phyloP scores from a whole-genome alignment of 2,329 filamentous ascomycete genomes.

The Aspergillus terreus region DNA sequence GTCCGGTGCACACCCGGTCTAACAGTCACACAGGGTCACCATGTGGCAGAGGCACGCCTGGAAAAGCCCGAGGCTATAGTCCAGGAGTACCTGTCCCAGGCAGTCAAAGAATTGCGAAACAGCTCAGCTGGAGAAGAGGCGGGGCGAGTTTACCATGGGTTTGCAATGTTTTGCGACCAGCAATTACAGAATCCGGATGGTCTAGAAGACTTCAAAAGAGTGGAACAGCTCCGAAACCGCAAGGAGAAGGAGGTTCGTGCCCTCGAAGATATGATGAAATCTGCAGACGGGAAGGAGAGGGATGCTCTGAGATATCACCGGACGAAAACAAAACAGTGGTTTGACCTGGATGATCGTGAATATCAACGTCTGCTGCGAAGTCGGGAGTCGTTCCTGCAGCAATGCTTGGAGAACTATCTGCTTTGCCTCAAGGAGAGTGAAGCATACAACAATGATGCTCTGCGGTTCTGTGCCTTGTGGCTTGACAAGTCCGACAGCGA shows the following conservation, averaged over 20 bases:
- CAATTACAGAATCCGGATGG: conserved; percentile 85
- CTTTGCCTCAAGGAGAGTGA: conserved; percentile 81
- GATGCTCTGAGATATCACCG: conserved; percentile 59
- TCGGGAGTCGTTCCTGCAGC: conserved; percentile 76
- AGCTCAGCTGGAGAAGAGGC: conserved; percentile 67
- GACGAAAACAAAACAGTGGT: conserved; percentile 77
- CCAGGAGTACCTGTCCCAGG: conserved; percentile 76
- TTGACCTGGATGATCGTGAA: conserved; percentile 85
- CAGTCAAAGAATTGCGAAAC: conserved; percentile 74
- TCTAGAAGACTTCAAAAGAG: conserved; percentile 76
- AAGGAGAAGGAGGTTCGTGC: conserved; percentile 78
- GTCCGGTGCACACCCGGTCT: neutral
- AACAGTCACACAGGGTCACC: conserved; percentile 58
- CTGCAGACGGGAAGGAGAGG: conserved; percentile 49
- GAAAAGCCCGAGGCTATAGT: conserved; percentile 91
- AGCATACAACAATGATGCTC: conserved; percentile 79
- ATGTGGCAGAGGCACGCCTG: conserved; percentile 82
- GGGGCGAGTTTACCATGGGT: conserved; percentile 88
- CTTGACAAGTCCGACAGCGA: conserved; percentile 77
- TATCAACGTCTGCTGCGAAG: conserved; percentile 72
- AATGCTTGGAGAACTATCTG: conserved; percentile 91
- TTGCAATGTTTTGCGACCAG: conserved; percentile 90
- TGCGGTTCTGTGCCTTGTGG: conserved; percentile 93
- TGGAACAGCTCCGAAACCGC: conserved; percentile 72
- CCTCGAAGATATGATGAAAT: conserved; percentile 59